Percentiles rank a stretch among this genome's conserved stretches.
These are phyloP conservation scores for Hypoxylon sp. DNA, from an alignment of 2,329 filamentous ascomycete genomes.

Conservation along the genomic window DNA sequence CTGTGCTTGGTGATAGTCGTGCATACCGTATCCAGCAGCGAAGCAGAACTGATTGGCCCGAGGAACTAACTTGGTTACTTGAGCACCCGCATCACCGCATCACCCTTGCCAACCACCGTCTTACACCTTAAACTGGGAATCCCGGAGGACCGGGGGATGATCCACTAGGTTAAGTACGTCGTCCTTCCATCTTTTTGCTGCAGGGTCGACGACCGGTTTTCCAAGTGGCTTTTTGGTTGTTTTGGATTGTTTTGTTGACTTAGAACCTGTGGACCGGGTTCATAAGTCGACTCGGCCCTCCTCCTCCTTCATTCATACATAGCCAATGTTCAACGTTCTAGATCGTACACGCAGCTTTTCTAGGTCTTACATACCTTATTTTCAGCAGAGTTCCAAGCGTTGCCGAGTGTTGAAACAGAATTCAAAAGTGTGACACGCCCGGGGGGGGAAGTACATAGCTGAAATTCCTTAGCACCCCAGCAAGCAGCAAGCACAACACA, in stretches of 20 bases:
- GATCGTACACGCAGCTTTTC: constrained; percentile 5
- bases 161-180: constrained; percentile 22
- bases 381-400: constrained; percentile 8
- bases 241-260: constrained; percentile 22
- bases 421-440: constrained; percentile 17
- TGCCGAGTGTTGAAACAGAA: constrained; percentile 16
- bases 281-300: constrained; percentile 16
- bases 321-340: background rate
- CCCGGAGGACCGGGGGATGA: constrained; percentile 28
- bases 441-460: background rate
- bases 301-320: constrained; percentile 8
- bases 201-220: background rate
- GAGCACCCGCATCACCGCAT: no score
- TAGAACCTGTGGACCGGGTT: constrained; percentile 22
- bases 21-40: constrained; percentile 37
- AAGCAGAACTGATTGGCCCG: constrained; percentile 30
- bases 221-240: constrained; percentile 21
- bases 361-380: constrained; percentile 16
- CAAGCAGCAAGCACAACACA: background rate
- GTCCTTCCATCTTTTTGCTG: constrained; percentile 17
- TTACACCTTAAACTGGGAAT: constrained; percentile 34
- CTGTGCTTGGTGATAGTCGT: constrained; percentile 29
- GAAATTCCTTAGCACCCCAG: constrained; percentile 28
- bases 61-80: constrained; percentile 4
- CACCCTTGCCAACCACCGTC: constrained; percentile 36